Conservation (phyloP, 2,329 filamentous ascomycete genomes). For the Aureobasidium sp. region DNA sequence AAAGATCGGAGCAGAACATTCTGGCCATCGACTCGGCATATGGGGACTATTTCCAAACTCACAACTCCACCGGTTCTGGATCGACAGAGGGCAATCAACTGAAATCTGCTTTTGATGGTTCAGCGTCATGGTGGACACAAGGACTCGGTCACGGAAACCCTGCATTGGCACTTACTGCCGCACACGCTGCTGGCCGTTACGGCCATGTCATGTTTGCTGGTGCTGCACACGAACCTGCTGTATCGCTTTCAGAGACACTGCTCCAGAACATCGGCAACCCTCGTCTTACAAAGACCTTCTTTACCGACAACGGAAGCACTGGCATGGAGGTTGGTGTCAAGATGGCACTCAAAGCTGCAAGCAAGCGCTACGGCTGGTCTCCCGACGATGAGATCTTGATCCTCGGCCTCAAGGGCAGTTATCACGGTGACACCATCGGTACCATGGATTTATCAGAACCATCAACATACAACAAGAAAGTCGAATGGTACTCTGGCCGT, state of each 20-base stretch:
- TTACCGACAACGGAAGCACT: slow-evolving; percentile 75
- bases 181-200: slow-evolving; percentile 73
- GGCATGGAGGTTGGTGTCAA: slow-evolving; percentile 78
- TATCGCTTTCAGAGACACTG: slow-evolving; percentile 58
- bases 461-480: slow-evolving; percentile 67
- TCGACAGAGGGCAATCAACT: slow-evolving; percentile 33
- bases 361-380: slow-evolving; percentile 57
- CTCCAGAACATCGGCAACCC: slow-evolving; percentile 52
- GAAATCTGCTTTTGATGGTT: slow-evolving; percentile 67
- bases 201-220: slow-evolving; percentile 84
- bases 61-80: slow-evolving; percentile 14
- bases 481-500: slow-evolving; percentile 75
- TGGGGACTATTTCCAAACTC: slow-evolving; percentile 67
- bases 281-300: slow-evolving; percentile 64
- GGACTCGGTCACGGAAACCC: slow-evolving; percentile 74
- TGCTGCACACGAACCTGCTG: slow-evolving; percentile 67
- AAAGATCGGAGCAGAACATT: slow-evolving; percentile 53
- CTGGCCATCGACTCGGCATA: slow-evolving; percentile 71
- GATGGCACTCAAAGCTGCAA: slow-evolving; percentile 67
- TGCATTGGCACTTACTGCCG: slow-evolving; percentile 60
- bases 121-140: slow-evolving; percentile 88
- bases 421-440: slow-evolving; percentile 81
- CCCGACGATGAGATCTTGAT: slow-evolving; percentile 52
- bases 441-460: slow-evolving; percentile 81
- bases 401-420: slow-evolving; percentile 68